These are phyloP conservation scores for Xylariomycetidae sp. DNA, from an alignment of 2,329 filamentous ascomycete genomes.

Conservation along the genomic window DNA sequence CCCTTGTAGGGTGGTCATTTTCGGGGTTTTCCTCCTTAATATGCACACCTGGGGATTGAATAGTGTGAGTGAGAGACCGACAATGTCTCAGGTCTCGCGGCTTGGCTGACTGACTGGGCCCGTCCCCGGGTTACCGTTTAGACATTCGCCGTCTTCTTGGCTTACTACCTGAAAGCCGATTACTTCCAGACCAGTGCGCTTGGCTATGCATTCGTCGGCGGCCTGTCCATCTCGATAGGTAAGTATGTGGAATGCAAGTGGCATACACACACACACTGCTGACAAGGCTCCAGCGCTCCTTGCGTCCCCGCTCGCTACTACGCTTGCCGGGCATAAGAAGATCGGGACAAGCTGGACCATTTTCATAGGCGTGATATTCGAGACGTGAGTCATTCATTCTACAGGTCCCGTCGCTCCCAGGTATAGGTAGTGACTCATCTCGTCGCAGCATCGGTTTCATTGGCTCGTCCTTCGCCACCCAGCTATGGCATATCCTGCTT, in stretches of 20 bases:
- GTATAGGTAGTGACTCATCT: no score
- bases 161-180: constrained; percentile 50
- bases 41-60: constrained; percentile 73
- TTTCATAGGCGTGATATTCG: constrained; percentile 57
- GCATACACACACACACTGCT: constrained; percentile 13
- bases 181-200: constrained; percentile 59
- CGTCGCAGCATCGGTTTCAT: constrained; percentile 54
- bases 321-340: constrained; percentile 43
- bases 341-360: constrained; percentile 61
- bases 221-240: constrained; percentile 55
- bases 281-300: constrained; percentile 46
- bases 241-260: constrained; percentile 1
- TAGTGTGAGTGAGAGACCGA: constrained; percentile 35
- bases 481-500: constrained; percentile 72
- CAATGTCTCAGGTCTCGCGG: not conserved
- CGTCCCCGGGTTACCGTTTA: constrained; percentile 13
- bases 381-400: constrained; percentile 37
- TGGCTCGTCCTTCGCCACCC: constrained; percentile 60
- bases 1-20: constrained; percentile 43
- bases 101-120: no score
- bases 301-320: constrained; percentile 62
- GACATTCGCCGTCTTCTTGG: constrained; percentile 53
- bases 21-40: constrained; percentile 51
- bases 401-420: no score
- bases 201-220: constrained; percentile 73